A percentile compares a stretch with the other conserved stretches of the same genome.
These are phyloP conservation scores for Posidonia oceanica DNA, from an alignment of 116 monocot species.

Conservation along the genomic window DNA sequence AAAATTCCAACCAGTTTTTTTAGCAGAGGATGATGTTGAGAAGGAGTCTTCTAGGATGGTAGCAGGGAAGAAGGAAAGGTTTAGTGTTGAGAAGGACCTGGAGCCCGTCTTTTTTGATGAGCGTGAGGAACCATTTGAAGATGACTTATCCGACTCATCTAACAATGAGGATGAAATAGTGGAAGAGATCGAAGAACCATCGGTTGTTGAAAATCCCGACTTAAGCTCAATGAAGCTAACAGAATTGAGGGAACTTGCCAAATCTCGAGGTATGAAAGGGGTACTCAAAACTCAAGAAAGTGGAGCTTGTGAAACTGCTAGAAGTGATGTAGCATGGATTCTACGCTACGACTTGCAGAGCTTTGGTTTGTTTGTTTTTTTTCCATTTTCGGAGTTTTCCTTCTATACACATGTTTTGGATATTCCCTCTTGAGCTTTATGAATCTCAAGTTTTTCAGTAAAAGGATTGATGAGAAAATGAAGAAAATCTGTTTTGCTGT, in stretches of 20 bases:
- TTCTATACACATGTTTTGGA: no score
- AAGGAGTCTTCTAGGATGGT: constrained; percentile 1
- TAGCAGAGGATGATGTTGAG: constrained; percentile 21
- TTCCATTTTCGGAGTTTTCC: no score
- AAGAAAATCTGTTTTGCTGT: no score
- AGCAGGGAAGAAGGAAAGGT: constrained; percentile 14
- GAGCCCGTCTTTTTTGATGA: constrained; percentile 32
- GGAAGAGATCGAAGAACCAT: constrained; percentile 11
- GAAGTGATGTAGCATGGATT: not conserved
- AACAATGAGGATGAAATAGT: constrained; percentile 17
- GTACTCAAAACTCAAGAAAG: constrained; percentile 68
- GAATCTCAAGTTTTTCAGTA: no score
- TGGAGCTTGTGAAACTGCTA: constrained; percentile 36
- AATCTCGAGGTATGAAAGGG: constrained; percentile 66
- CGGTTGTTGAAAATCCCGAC: constrained; percentile 19
- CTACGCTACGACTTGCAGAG: no score
- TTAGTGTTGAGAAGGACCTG: constrained; percentile 1
- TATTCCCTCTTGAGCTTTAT: no score
- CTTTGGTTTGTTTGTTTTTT: no score
- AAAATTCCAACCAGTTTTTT: constrained; percentile 68
- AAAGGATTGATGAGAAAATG: no score
- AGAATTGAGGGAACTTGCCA: constrained; percentile 70
- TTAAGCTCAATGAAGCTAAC: constrained; percentile 57
- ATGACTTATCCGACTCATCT: constrained; percentile 20
- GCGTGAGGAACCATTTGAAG: constrained; percentile 15